phyloP scores from a whole-genome alignment of 306 rosid species.

The Acacia confusa region DNA sequence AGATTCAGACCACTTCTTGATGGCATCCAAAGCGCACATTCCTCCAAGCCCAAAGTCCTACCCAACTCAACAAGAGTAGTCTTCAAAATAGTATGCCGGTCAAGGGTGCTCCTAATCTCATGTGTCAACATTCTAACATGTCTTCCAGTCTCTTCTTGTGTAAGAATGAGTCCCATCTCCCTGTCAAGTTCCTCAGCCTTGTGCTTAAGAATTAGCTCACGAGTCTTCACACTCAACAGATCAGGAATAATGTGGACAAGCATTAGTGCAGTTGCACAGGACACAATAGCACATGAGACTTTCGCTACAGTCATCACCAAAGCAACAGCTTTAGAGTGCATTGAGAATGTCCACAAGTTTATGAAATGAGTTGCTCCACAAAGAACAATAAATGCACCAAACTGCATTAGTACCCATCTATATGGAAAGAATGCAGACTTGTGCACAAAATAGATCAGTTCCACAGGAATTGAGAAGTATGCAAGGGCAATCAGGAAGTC shows the following conservation, averaged over 20 bases:
- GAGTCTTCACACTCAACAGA: conserved; percentile 79
- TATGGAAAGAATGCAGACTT: conserved; percentile 88
- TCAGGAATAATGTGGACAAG: conserved; percentile 95
- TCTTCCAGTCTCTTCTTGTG: conserved; percentile 89
- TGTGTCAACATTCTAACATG: conserved; percentile 98
- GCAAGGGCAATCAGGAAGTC: conserved; percentile 85
- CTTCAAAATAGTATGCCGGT: conserved; percentile 80
- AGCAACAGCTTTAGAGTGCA: conserved; percentile 78
- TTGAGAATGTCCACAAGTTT: conserved; percentile 81
- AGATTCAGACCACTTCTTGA: conserved; percentile 66
- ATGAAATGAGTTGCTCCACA: conserved; percentile 97
- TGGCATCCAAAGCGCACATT: conserved; percentile 98
- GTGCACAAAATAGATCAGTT: conserved; percentile 88
- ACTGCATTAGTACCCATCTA: conserved; percentile 98
- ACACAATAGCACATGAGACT: conserved; percentile 79
- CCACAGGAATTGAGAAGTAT: conserved; percentile 92
- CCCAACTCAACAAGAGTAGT: conserved; percentile 95
- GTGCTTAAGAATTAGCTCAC: conserved; percentile 71
- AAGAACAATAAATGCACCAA: conserved; percentile 92
- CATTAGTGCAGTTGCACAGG: conserved; percentile 90
- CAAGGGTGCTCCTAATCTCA: conserved; percentile 92
- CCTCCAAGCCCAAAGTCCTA: conserved; percentile 79
- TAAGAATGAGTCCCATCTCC: conserved; percentile 93
- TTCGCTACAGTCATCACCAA: conserved; percentile 80
- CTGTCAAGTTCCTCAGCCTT: conserved; percentile 91